Base-by-base conservation (phyloP, 1,284 basidiomycete species). In the Rhodofomes roseus region DNA sequence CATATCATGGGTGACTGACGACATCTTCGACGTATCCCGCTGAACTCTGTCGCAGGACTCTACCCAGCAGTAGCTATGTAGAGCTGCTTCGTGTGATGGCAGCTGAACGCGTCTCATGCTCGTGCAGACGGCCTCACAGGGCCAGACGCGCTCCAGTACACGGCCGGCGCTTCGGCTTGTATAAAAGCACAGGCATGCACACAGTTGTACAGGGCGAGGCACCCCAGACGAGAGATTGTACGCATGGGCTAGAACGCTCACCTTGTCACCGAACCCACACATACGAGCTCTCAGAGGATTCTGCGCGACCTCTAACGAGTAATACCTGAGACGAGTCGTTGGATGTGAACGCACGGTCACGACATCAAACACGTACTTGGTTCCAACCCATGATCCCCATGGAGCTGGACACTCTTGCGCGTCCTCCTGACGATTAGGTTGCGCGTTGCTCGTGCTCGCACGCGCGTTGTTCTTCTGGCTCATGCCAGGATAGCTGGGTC, bases 241-340 rank as follows among this genome's bases (percentile, higher is more conserved):
- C 44, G 52, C 58, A n/a, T 23, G 29, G 58, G 46, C 27, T 11
- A 40, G 41, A 57, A 51, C 36, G 5, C 78, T 59, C 63, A 93
- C 94, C 81, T 95, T 96, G 79, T 96, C 93, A 56, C 94, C 94
- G 74, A 96, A 95, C 4, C 94, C 94, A 74, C 94, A 96, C 85
- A 95, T 95, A 66, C 94, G 85, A 39, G 94, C 94, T 48, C 94
- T 83, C 53, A 93, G 75, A 37, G 94, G 94, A 67, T 96, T 85
- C 71, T 96, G 93, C 4, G 92, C 83, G 64, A 95, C 85, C 65
- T 92, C 86, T 41, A 96, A 81, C 12, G 87, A 84, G 72, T 94
- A 95, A 67, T 88, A 80, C 70, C 93, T 93, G 70, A 12, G 14
- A 29, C 29, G 22, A 37, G 2, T 22, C 25, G 14, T 25, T 57